These are phyloP conservation scores for Saccharomycopsis sp. DNA, from an alignment of 805 yeast species.

Conservation along the genomic window DNA sequence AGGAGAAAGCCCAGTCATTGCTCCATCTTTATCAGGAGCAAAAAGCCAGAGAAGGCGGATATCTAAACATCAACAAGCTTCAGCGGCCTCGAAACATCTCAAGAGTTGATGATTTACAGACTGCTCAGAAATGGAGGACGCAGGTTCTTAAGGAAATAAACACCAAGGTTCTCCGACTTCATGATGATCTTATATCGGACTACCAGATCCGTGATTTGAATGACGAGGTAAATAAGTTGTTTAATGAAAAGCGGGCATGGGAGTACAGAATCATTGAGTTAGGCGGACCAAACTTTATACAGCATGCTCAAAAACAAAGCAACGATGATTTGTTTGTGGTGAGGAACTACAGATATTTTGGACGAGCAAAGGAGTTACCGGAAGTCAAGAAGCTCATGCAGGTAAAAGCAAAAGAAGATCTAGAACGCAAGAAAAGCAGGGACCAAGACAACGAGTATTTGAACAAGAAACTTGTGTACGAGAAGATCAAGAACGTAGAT, in stretches of 20 bases:
- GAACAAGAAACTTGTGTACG: conserved; percentile 24
- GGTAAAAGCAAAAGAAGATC: conserved; percentile 27
- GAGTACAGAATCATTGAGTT: conserved; percentile 62
- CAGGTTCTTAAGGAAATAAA: conserved; percentile 61
- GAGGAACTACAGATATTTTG: conserved; percentile 68
- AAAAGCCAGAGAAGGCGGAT: conserved; percentile 53
- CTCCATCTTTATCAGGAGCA: conserved; percentile 59
- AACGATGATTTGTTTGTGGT: conserved; percentile 26
- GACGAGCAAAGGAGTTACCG: conserved; percentile 74
- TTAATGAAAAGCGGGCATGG: conserved; percentile 70
- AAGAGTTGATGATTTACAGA: conserved; percentile 46
- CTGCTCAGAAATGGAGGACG: conserved; percentile 66
- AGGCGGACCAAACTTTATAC: conserved; percentile 67
- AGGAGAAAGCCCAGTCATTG: conserved; percentile 69
- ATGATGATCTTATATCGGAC: conserved; percentile 54
- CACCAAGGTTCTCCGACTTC: conserved; percentile 51
- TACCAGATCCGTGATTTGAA: conserved; percentile 64
- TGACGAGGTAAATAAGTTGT: conserved; percentile 60
- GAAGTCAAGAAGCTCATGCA: conserved; percentile 53
- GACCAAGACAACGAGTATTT: conserved; percentile 21
- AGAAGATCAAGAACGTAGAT: conserved; percentile 27
- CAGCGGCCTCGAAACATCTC: conserved; percentile 57
- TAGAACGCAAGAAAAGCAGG: conserved; percentile 23
- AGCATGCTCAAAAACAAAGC: conserved; percentile 22
- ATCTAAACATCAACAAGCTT: conserved; percentile 46